phyloP scores from a whole-genome alignment of 768 basidiomycete genomes.

The Cyclocybe aegerita region DNA sequence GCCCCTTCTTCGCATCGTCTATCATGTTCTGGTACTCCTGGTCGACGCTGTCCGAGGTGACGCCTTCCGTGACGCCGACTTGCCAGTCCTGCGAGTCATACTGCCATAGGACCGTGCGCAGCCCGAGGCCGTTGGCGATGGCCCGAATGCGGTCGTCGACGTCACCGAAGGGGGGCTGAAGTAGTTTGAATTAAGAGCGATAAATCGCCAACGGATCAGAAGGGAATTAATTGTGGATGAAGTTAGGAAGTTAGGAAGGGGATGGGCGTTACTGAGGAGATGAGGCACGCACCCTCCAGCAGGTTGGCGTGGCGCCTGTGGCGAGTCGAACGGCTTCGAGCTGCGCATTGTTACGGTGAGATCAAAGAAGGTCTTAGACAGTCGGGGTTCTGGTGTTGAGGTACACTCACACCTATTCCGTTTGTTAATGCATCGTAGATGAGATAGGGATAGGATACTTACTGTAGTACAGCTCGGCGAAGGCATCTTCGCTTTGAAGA shows the following conservation, averaged over 20 bases:
- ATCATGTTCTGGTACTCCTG: slow-evolving; percentile 57
- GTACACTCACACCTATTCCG: slow-evolving; percentile 17
- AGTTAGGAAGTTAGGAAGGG: neutral
- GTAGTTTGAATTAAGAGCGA: too few relatives aligned
- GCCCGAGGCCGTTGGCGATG: slow-evolving; percentile 64
- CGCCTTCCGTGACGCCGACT: slow-evolving; percentile 41
- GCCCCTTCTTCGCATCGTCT: slow-evolving; percentile 39
- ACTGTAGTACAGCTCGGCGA: slow-evolving; percentile 81
- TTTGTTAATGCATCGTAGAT: neutral
- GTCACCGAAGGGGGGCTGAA: slow-evolving; percentile 63
- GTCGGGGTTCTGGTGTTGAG: neutral
- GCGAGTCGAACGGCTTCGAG: slow-evolving; percentile 56
- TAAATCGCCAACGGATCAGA: neutral
- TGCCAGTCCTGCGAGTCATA: slow-evolving; percentile 77
- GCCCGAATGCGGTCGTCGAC: slow-evolving; percentile 76
- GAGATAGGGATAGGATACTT: slow-evolving; percentile 17
- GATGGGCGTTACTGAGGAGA: neutral
- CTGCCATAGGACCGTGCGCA: slow-evolving; percentile 74
- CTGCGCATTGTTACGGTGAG: slow-evolving; percentile 19
- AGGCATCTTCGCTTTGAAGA: slow-evolving; percentile 60
- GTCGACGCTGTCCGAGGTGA: slow-evolving; percentile 46
- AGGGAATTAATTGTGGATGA: neutral
- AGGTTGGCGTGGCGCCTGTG: slow-evolving; percentile 55
- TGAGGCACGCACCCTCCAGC: slow-evolving; percentile 49
- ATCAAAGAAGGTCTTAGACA: neutral